Conservation (phyloP, 108 stramenopile species). For the Pseudonitzschia multistriata region DNA sequence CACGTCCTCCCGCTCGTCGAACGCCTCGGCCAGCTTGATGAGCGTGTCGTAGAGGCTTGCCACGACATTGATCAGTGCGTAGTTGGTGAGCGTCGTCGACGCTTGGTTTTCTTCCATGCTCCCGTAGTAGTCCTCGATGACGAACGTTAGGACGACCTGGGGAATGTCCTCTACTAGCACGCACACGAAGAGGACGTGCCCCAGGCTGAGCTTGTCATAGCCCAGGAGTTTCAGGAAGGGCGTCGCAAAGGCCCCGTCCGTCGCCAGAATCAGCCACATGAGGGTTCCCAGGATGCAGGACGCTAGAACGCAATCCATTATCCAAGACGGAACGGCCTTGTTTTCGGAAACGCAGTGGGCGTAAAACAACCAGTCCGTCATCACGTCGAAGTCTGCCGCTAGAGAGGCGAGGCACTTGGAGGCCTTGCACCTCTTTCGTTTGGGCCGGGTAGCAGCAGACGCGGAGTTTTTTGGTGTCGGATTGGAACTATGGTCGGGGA, state of each 20-base stretch:
- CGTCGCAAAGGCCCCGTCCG: slow-evolving; percentile 32
- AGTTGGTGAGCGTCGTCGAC: slow-evolving; percentile 2
- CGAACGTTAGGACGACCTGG: slow-evolving; percentile 39
- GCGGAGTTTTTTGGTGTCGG: too few relatives aligned
- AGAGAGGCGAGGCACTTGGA: slow-evolving; percentile 22
- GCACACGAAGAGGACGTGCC: slow-evolving; percentile 23
- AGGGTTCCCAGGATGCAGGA: slow-evolving; percentile 29
- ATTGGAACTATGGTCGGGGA: too few relatives aligned
- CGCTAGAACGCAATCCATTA: neutral
- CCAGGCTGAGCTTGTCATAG: slow-evolving; percentile 34
- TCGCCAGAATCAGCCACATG: slow-evolving; percentile 38
- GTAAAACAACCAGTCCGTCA: slow-evolving; percentile 38
- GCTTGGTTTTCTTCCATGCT: slow-evolving; percentile 12
- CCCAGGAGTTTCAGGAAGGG: slow-evolving; percentile 25
- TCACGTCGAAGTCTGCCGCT: slow-evolving; percentile 40
- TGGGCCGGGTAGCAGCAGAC: slow-evolving; percentile 9
- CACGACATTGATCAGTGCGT: slow-evolving; percentile 33
- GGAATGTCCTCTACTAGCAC: slow-evolving; percentile 44
- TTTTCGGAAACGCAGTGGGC: slow-evolving; percentile 8
- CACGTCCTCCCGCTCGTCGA: slow-evolving; percentile 36
- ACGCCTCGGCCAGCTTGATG: slow-evolving; percentile 43
- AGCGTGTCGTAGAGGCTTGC: slow-evolving; percentile 40
- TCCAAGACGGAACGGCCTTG: slow-evolving; percentile 14
- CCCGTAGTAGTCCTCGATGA: slow-evolving; percentile 36
- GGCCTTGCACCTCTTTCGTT: slow-evolving; percentile 30